Evolutionary conservation across 768 basidiomycete species (phyloP).

Genomic region (Mrakia blollopis): DNA sequence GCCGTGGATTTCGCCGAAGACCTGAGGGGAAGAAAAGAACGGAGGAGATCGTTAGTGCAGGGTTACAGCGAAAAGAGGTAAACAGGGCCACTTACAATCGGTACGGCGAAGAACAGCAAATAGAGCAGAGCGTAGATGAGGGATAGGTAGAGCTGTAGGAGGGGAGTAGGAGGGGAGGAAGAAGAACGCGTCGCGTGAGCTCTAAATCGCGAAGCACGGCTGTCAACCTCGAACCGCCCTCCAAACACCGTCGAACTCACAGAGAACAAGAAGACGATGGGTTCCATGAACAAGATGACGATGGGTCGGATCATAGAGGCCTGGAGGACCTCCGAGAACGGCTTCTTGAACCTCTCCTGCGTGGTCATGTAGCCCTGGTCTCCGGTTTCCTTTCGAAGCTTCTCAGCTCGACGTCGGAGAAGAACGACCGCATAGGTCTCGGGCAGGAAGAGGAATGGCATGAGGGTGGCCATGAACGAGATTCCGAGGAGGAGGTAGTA

Average conservation of each 20-base stretch:
- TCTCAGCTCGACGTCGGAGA: constrained; percentile 14
- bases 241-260: not conserved
- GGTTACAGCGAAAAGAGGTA: too few species aligned
- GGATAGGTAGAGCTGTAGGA: not conserved
- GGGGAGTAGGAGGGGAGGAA: not conserved
- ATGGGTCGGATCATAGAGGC: constrained; percentile 38
- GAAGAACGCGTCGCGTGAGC: not conserved
- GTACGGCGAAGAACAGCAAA: constrained; percentile 24
- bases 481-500: constrained; percentile 23
- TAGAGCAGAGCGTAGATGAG: constrained; percentile 23
- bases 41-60: too few species aligned
- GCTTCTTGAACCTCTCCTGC: constrained; percentile 38
- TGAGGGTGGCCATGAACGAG: not conserved
- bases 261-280: constrained; percentile 37
- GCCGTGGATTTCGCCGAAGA: not conserved
- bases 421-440: constrained; percentile 27
- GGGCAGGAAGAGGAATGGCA: not conserved
- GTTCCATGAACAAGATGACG: constrained; percentile 39
- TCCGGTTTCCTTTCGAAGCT: constrained; percentile 35
- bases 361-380: constrained; percentile 35
- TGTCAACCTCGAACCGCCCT: too few species aligned
- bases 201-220: too few species aligned
- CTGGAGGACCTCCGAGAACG: constrained; percentile 37
- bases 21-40: too few species aligned
- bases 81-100: not conserved